Conservation (phyloP, 1,284 basidiomycete species). For the Paramarasmius palmivorus region DNA sequence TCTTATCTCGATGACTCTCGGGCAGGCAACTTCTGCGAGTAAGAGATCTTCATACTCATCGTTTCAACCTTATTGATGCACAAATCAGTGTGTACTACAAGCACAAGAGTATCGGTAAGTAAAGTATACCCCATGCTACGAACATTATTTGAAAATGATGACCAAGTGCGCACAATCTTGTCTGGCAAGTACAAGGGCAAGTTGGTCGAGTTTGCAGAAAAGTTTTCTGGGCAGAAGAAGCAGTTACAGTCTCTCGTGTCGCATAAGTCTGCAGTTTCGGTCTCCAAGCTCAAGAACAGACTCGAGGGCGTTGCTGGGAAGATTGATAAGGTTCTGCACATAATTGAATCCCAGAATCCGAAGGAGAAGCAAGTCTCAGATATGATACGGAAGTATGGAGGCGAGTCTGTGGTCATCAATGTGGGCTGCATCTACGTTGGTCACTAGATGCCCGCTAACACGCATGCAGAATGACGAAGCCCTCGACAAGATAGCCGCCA, state of each 20-base stretch:
- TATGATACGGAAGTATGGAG: slow-evolving; percentile 3
- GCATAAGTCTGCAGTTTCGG: slow-evolving; percentile 15
- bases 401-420: neutral
- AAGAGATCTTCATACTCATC: neutral
- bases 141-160: neutral
- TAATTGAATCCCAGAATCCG: slow-evolving; percentile 13
- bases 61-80: neutral
- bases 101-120: neutral
- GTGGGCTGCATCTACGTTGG: neutral
- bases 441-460: slow-evolving; percentile 3
- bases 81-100: slow-evolving; percentile 1
- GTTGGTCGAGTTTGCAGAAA: slow-evolving; percentile 13
- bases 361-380: slow-evolving; percentile 16
- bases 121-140: neutral
- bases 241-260: slow-evolving; percentile 15
- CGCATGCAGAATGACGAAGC: slow-evolving; percentile 5
- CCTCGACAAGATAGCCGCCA: slow-evolving; percentile 8
- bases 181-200: slow-evolving; percentile 15
- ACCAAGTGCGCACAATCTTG: neutral
- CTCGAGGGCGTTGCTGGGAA: slow-evolving; percentile 12
- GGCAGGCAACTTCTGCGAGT: slow-evolving; percentile 1
- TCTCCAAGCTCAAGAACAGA: slow-evolving; percentile 1
- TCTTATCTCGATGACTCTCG: neutral
- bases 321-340: slow-evolving; percentile 15
- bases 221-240: slow-evolving; percentile 15